Conservation (phyloP, 1,284 basidiomycete species). For the Austropuccinia psidii region DNA sequence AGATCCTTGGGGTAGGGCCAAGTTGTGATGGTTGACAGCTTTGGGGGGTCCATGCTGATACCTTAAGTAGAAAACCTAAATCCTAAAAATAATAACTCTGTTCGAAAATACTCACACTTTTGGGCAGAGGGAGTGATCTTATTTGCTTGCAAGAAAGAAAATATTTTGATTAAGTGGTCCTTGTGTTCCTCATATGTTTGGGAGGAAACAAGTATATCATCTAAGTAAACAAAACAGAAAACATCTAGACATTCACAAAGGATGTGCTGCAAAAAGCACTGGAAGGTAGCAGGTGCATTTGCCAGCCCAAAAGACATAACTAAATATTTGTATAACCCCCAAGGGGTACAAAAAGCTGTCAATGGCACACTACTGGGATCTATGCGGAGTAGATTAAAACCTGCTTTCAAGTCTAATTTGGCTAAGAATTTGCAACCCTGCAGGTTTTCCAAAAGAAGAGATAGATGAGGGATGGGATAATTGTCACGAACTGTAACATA, state of each 20-base stretch:
- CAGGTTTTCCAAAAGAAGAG: slow-evolving; percentile 34
- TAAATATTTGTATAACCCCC: slow-evolving; percentile 48
- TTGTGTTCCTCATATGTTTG: slow-evolving; percentile 47
- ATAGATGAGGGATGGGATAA: slow-evolving; percentile 40
- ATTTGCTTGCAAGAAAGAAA: background rate
- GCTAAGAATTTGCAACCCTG: slow-evolving; percentile 36
- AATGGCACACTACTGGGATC: slow-evolving; percentile 46
- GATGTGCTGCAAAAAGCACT: slow-evolving; percentile 39
- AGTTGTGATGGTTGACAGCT: background rate
- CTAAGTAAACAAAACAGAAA: slow-evolving; percentile 45
- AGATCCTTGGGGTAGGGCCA: background rate
- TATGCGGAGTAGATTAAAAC: slow-evolving; percentile 46
- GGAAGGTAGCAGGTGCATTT: slow-evolving; percentile 48
- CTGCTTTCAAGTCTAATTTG: slow-evolving; percentile 45
- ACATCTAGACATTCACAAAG: slow-evolving; percentile 44
- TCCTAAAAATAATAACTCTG: background rate
- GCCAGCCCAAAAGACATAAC: slow-evolving; percentile 51
- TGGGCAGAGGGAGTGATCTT: background rate
- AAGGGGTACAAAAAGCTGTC: slow-evolving; percentile 49
- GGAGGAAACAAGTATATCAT: slow-evolving; percentile 49
- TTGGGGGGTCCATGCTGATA: background rate
- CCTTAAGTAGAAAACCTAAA: background rate
- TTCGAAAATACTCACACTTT: background rate
- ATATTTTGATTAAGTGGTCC: background rate
- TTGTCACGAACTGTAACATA: slow-evolving; percentile 17